Evolutionary conservation across 306 rosid genomes (phyloP), one percentile per base, ranked within the genome.

Genomic region (Cucurbita moschata): DNA sequence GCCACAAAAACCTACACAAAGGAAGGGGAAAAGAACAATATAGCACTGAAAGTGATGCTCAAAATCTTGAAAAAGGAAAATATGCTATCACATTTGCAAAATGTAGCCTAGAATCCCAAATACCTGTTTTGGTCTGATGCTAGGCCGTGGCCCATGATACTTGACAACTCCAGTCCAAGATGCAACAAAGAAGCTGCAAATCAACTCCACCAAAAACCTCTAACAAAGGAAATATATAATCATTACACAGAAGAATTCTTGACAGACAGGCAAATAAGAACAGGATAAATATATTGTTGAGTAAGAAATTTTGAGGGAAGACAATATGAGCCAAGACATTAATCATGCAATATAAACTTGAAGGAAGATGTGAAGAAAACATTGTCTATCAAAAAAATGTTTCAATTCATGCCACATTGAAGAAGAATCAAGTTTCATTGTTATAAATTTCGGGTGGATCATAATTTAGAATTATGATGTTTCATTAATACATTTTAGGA

Each of bases 101-200:
- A 47, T 18, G 16, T 73, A 51, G 73, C 14, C 52, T 21, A 21
- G 23, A 21, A 21, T 21, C 26, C 73, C 39, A 72, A 75, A 63
- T 66, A 86, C 99, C 92, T 89, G 99, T 75, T 87, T 87, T 26
- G 99, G 95, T 65, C 99, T 82, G 75, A 83, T 87, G 82, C 96
- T 87, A 77, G 98, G 98, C 82, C 89, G 86, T 75, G 98, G 98
- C 26, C 98, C 98, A 75, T 90, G 97, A 85, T 94, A 94, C 84
- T 85, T 94, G 68, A 94, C 96, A 78, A 94, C 99, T 71, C 99
- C 97, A 74, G 99, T 94, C 99, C 99, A 94, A 55, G 99, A 94
- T 55, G 99, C 95, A 81, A 89, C 99, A 86, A 94, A 94, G 95
- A 94, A 90, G 83, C 96, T 76, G 79, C 98, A 94, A 63, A 94